Evolutionary conservation across 78 protist species (phyloP).

Genomic region (Cyanophora paradoxa): DNA sequence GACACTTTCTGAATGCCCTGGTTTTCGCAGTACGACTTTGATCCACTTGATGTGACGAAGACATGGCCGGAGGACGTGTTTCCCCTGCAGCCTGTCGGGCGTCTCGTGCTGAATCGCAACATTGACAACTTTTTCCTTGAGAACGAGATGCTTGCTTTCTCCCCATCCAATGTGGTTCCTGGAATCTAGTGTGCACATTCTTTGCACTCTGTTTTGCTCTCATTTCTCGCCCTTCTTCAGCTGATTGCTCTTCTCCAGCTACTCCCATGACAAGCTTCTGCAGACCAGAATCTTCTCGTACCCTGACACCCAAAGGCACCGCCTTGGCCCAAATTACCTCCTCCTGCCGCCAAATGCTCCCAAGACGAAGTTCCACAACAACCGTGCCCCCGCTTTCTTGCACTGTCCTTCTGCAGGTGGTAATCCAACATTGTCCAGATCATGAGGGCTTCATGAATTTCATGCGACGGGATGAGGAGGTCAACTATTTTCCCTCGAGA

Average conservation of each 20-base stretch:
- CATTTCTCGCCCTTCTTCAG: no score
- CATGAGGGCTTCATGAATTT: slow-evolving; percentile 8
- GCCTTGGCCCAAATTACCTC: slow-evolving; percentile 73
- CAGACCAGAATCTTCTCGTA: slow-evolving; percentile 75
- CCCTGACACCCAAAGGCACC: slow-evolving; percentile 77
- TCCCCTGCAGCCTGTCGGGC: slow-evolving; percentile 64
- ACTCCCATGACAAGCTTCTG: slow-evolving; percentile 58
- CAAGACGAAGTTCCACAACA: neutral
- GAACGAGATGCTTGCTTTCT: slow-evolving; percentile 73
- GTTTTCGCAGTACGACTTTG: slow-evolving; percentile 53
- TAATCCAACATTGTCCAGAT: neutral
- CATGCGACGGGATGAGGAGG: slow-evolving; percentile 2
- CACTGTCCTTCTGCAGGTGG: neutral
- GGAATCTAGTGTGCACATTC: slow-evolving; percentile 73
- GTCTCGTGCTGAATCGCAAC: slow-evolving; percentile 70
- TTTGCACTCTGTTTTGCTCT: no score
- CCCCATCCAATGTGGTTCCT: slow-evolving; percentile 76
- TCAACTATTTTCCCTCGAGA: no score
- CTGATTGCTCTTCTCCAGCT: no score
- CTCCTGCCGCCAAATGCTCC: neutral
- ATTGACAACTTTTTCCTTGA: slow-evolving; percentile 80
- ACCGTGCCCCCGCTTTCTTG: neutral
- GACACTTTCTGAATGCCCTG: no score
- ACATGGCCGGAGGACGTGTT: slow-evolving; percentile 67
- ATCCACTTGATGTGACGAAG: slow-evolving; percentile 75